Evolutionary conservation across 2,329 filamentous ascomycete species (phyloP).

Genomic region (Fusarium circinatum): DNA sequence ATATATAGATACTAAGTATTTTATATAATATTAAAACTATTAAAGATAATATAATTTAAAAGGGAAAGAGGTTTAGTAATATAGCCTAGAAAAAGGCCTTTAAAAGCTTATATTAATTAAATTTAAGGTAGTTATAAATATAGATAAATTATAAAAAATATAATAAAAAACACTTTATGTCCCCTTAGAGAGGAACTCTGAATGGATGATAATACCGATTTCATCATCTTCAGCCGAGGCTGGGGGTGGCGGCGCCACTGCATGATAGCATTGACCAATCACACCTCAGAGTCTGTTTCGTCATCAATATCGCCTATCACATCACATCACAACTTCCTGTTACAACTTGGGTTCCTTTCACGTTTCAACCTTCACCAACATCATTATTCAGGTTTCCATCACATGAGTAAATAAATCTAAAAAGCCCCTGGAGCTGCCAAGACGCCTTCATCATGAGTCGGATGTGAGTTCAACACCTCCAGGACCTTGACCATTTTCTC

Average conservation of each 20-base stretch:
- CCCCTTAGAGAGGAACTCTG: no score
- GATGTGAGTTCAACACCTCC: conserved; percentile 35
- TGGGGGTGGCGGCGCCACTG: background rate
- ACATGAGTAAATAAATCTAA: conserved; percentile 12
- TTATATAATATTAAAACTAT: no score
- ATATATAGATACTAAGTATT: no score
- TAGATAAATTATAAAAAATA: no score
- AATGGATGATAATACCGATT: background rate
- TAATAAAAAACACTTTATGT: no score
- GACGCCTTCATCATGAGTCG: conserved; percentile 33
- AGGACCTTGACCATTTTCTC: background rate
- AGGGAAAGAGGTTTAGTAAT: no score
- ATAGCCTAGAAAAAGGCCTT: no score
- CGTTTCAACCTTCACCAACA: conserved; percentile 2
- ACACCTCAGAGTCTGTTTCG: conserved; percentile 16
- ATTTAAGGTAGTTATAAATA: no score
- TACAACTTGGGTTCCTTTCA: conserved; percentile 5
- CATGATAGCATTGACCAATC: conserved; percentile 33
- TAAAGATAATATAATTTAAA: no score
- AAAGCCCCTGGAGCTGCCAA: conserved; percentile 11
- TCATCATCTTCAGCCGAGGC: conserved; percentile 5
- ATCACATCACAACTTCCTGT: conserved; percentile 31
- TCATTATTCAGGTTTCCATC: background rate
- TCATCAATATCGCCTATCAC: conserved; percentile 35
- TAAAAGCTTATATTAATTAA: no score